phyloP scores from a whole-genome alignment of 2,329 filamentous ascomycete genomes.

The Talaromyces piceae region DNA sequence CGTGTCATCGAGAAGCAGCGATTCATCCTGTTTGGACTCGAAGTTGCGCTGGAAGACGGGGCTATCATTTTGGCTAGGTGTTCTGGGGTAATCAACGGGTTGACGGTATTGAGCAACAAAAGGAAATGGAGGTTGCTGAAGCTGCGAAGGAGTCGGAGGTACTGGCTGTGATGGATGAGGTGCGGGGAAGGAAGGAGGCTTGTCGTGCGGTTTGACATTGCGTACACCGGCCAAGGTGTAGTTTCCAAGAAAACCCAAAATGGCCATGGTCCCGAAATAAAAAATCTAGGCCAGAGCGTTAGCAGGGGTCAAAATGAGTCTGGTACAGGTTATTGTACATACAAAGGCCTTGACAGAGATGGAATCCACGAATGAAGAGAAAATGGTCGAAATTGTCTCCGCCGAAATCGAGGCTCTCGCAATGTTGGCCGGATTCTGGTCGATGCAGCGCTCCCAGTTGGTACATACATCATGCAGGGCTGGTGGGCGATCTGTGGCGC shows the following conservation, averaged over 20 bases:
- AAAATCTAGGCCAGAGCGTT: constrained; percentile 27
- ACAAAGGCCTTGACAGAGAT: constrained; percentile 80
- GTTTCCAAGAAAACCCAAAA: constrained; percentile 51
- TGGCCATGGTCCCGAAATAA: constrained; percentile 35
- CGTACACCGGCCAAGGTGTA: constrained; percentile 51
- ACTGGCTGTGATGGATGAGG: constrained; percentile 18
- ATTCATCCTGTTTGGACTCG: constrained; percentile 16
- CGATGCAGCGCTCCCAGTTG: constrained; percentile 83
- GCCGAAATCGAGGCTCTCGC: constrained; percentile 75
- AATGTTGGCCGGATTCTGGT: constrained; percentile 67
- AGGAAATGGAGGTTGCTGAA: constrained; percentile 18
- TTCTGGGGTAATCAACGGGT: constrained; percentile 20
- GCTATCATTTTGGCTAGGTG: constrained; percentile 6
- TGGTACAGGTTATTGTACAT: constrained; percentile 21
- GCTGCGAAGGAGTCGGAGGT: constrained; percentile 16
- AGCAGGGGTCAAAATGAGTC: constrained; percentile 7
- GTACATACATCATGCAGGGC: constrained; percentile 67
- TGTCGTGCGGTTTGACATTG: constrained; percentile 24
- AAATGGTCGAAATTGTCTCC: constrained; percentile 81
- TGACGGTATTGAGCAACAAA: too few species aligned
- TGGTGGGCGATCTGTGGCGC: constrained; percentile 57
- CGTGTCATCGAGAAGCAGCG: constrained; percentile 21
- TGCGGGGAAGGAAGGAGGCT: constrained; percentile 16
- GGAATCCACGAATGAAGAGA: constrained; percentile 87
- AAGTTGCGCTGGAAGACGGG: constrained; percentile 12